phyloP scores from a whole-genome alignment of 2,329 filamentous ascomycete genomes.

The Botrytis fabae region DNA sequence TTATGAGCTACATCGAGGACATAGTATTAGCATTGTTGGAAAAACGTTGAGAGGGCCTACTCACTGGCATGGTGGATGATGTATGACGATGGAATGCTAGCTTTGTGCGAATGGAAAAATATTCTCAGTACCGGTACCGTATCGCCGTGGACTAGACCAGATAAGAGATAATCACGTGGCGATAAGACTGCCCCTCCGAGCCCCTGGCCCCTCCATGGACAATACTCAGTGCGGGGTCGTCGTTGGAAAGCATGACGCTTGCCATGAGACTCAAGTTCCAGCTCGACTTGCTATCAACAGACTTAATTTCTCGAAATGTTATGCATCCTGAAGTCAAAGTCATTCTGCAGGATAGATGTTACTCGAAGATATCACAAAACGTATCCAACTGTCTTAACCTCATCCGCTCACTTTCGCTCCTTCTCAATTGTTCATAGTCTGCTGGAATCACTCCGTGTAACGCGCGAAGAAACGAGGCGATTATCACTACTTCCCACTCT shows the following conservation, averaged over 20 bases:
- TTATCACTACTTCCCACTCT: not conserved
- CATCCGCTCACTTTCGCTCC: not conserved
- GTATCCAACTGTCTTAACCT: not conserved
- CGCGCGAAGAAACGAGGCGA: not conserved
- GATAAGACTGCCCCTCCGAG: conserved; percentile 5
- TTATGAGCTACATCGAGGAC: conserved; percentile 56
- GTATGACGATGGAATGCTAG: not conserved
- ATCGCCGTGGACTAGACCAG: not conserved
- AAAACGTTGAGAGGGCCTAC: not conserved
- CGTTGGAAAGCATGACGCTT: not conserved
- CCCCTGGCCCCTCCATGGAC: not conserved
- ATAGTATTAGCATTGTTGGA: not conserved
- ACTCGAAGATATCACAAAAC: not conserved
- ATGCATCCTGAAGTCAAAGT: not conserved
- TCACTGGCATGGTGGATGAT: conserved; percentile 18
- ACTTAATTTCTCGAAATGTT: not conserved
- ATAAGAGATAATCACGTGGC: not conserved
- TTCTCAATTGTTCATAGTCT: not conserved
- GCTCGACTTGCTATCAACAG: not conserved
- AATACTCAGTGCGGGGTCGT: not conserved
- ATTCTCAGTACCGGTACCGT: not conserved
- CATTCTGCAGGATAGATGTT: not conserved
- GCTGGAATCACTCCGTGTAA: not conserved
- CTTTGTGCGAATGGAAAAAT: conserved; percentile 18
- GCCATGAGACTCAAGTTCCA: not conserved